Base-by-base conservation (phyloP, 2,329 filamentous ascomycete species). In the Hymenoscyphus infarciens region DNA sequence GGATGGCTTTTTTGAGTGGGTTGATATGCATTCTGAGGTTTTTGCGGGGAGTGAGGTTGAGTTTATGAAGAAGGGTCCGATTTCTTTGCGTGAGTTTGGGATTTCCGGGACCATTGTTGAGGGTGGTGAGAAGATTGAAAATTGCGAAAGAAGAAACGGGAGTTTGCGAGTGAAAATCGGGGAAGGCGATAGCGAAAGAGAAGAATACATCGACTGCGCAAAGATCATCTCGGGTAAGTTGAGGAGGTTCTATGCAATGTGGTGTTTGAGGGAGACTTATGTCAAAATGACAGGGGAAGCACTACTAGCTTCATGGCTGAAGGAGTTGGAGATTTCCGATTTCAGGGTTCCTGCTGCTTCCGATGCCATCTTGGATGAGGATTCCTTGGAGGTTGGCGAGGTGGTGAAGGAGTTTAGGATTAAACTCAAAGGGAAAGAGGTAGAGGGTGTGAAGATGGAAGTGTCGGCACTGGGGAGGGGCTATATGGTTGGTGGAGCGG, bases 271-370 rank as follows among this genome's bases (percentile, higher is more conserved):
- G 69, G 90, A 94, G 77, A 87, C 89, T 0, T 93, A 91, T 73
- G 87, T 93, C 75, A 94, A 93, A 82, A 86, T 94, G 78, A 90
- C 89, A 33, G 90, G 90, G 29, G 89, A 93, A 70, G 90, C 89
- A 0, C 79, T 94, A 63, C 79, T 92, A 8, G 90, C 90, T 0
- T 79, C 80, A 3, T 94, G 90, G 90, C 79, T 94, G 57, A 78
- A 78, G 58, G 83, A 89, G 57, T 77, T 93, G 8, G 87, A 92
- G 70, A 91, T 94, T 72, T 78, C 80, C 63, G 77, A 80, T 57
- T 88, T 91, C 3, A 66, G 68, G 29, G 57, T 64, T 15, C 72
- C 72, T 31, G 56, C 49, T 38, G 57, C 67, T 3, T 64, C 60
- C 16, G 29, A 63, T 10, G 31, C n/a, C 1, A 16, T 64, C 13